Conservation (phyloP, 805 yeast genomes). For the Ogataea naganishii region DNA sequence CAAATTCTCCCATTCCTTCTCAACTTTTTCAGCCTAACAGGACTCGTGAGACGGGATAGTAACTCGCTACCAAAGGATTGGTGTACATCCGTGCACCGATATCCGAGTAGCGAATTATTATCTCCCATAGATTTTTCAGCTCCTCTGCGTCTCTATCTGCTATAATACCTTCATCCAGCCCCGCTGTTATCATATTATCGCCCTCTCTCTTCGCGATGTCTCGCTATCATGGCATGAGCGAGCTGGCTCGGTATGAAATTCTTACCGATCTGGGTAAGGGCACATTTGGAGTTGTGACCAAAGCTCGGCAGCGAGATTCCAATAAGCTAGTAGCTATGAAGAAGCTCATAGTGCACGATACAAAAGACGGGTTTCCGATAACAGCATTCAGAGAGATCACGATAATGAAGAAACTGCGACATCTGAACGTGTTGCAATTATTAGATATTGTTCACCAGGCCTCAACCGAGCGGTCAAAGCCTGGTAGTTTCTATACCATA, state of each 20-base stretch:
- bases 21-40: no score
- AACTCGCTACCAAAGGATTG: no score
- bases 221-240: slow-evolving; percentile 20
- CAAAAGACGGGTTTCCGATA: slow-evolving; percentile 80
- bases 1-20: no score
- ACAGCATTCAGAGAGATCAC: slow-evolving; percentile 92
- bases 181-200: no score
- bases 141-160: no score
- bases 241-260: slow-evolving; percentile 22
- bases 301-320: slow-evolving; percentile 52
- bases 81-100: no score
- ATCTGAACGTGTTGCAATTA: slow-evolving; percentile 67
- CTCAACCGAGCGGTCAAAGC: slow-evolving; percentile 18
- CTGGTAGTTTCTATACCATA: slow-evolving; percentile 64
- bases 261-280: slow-evolving; percentile 62
- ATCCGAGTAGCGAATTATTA: no score
- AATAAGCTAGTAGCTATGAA: slow-evolving; percentile 75
- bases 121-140: no score
- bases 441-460: slow-evolving; percentile 67
- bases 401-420: slow-evolving; percentile 61
- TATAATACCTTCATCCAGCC: no score
- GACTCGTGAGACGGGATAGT: no score
- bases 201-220: no score
- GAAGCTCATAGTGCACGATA: slow-evolving; percentile 69
- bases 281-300: slow-evolving; percentile 84